Evolutionary conservation across 805 yeast genomes (phyloP).

Genomic region (Torulaspora quercuum): DNA sequence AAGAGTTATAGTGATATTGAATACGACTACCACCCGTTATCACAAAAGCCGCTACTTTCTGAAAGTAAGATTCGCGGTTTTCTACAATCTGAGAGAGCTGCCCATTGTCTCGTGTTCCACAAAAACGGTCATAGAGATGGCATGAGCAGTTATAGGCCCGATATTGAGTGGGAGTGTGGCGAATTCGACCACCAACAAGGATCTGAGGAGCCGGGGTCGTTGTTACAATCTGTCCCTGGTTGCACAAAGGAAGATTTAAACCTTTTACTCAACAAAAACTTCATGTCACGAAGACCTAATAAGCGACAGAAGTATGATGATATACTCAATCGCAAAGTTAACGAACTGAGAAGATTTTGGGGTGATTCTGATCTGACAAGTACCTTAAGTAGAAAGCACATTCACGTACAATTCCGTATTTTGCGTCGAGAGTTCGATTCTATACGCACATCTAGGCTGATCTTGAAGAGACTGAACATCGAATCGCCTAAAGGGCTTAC

Average conservation of each 20-base stretch:
- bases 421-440: slow-evolving; percentile 17
- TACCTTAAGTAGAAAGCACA: slow-evolving; percentile 22
- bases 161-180: slow-evolving; percentile 26
- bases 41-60: slow-evolving; percentile 22
- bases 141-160: slow-evolving; percentile 26
- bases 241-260: slow-evolving; percentile 18
- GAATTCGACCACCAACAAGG: slow-evolving; percentile 14
- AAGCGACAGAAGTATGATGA: slow-evolving; percentile 23
- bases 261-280: slow-evolving; percentile 13
- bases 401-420: slow-evolving; percentile 24
- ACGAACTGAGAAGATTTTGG: slow-evolving; percentile 23
- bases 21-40: slow-evolving; percentile 28
- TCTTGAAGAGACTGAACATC: slow-evolving; percentile 3
- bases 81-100: slow-evolving; percentile 29
- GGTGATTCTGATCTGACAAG: slow-evolving; percentile 19
- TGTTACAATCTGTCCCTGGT: slow-evolving; percentile 17
- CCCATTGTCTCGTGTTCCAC: slow-evolving; percentile 33
- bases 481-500: no score
- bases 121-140: slow-evolving; percentile 16
- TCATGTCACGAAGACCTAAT: slow-evolving; percentile 21
- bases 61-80: slow-evolving; percentile 23
- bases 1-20: slow-evolving; percentile 7
- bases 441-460: slow-evolving; percentile 1
- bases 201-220: slow-evolving; percentile 2
- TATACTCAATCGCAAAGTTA: slow-evolving; percentile 19